phyloP scores from a whole-genome alignment of 2,329 filamentous ascomycete genomes.

The Stachybotrys echinatus region DNA sequence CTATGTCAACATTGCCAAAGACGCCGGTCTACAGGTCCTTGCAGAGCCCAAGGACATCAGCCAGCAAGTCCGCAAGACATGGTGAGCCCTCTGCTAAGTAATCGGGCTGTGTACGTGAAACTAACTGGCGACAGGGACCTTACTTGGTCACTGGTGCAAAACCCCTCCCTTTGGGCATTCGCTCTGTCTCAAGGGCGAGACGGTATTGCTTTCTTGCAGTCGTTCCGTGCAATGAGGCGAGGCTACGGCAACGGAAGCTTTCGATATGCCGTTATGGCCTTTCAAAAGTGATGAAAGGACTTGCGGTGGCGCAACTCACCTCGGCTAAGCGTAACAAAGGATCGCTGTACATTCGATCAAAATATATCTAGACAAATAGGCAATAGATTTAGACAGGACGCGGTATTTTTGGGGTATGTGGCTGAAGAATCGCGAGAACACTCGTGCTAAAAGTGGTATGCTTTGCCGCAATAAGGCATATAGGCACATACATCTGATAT shows the following conservation, averaged over 20 bases:
- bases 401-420: no score
- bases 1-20: conserved; percentile 44
- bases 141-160: conserved; percentile 55
- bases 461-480: no score
- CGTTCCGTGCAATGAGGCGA: conserved; percentile 55
- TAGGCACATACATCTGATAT: no score
- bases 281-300: conserved; percentile 37
- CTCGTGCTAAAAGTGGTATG: no score
- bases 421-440: no score
- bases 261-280: conserved; percentile 53
- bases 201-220: conserved; percentile 54
- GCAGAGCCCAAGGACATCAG: conserved; percentile 51
- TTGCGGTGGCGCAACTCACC: no score
- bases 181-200: conserved; percentile 55
- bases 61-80: conserved; percentile 52
- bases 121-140: conserved; percentile 44
- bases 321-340: no score
- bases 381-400: neutral
- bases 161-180: conserved; percentile 55
- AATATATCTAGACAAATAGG: neutral
- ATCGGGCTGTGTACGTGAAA: neutral
- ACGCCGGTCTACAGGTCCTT: conserved; percentile 40
- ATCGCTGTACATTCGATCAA: no score
- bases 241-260: conserved; percentile 55
- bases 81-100: conserved; percentile 31